phyloP scores from a whole-genome alignment of 164 flowering plant genomes.

The Umbilicus rupestris region DNA sequence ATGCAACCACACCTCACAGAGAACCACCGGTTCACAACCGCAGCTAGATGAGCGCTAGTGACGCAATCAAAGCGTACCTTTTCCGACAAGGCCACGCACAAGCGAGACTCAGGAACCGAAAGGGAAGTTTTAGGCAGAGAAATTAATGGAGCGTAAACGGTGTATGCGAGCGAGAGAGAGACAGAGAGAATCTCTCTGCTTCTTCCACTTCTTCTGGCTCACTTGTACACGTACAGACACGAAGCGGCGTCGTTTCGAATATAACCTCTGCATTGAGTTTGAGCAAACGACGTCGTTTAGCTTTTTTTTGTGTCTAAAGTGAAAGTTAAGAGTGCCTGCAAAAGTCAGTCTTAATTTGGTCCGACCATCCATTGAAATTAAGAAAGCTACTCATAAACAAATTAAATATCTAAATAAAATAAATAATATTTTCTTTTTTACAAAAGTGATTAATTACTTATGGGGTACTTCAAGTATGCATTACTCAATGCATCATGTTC shows the following conservation, averaged over 20 bases:
- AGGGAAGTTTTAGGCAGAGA: background rate
- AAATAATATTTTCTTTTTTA: no score
- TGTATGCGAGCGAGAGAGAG: background rate
- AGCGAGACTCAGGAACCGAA: background rate
- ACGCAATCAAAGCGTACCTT: background rate
- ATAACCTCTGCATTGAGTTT: no score
- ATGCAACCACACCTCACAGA: background rate
- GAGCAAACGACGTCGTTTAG: background rate
- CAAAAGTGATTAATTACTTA: no score
- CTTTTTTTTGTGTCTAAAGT: background rate
- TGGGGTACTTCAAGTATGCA: no score
- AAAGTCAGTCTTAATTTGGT: no score
- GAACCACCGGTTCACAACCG: background rate
- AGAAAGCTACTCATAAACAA: no score
- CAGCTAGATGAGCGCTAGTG: background rate
- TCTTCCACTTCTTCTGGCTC: background rate
- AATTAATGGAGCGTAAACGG: background rate
- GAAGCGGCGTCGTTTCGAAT: background rate
- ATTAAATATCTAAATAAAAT: no score
- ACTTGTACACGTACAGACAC: background rate
- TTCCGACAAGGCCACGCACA: background rate
- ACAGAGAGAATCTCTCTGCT: background rate
- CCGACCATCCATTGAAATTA: no score
- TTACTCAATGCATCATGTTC: no score
- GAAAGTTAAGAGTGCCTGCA: no score